Evolutionary conservation across 106 monocot genomes (phyloP), one percentile per base, ranked within the genome.

Genomic region (Dioscorea dumetorum): DNA sequence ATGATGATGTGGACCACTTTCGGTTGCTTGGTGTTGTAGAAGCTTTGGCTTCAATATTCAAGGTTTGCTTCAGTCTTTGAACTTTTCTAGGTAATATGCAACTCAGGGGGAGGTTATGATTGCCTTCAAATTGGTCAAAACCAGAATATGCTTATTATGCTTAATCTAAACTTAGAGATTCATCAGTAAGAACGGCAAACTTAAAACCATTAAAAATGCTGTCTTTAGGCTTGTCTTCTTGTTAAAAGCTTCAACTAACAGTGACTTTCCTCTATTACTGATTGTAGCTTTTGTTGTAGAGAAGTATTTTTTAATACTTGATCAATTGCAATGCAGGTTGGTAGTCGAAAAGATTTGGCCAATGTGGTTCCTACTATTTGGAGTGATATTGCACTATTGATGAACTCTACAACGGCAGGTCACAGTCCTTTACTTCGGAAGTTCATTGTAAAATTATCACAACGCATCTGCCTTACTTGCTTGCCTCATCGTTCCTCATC

Each of bases 21-120:
- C 85, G 71, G 61, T 80, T 91, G 41, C 82, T 93, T 80, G 97
- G 97, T 68, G 72, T 83, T 65, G 68, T 93, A 50, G 92, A 99
- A 82, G 92, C 92, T 66, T 61, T 99, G 64, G 77, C 92, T 50
- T 89, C 89, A 32, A 83, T 87, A 75, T 99, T 93, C 81, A 99
- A 90, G 92, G 97, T 99, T 52, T 28, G 67, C 22, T 23, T 59
- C 22, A 12, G 59, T 1, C 5, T 59, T 22, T 3, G 41, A 41
- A 41, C 41, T 41, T 10, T 41, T 41, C 41, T 6, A 41, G 1
- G 6, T 41, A 41, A 41, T 6, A 8, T 6, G 6, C 5, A 41
- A 8, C 10, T 41, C 0, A 8, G 41, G 9, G 6, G 0, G 41
- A 6, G 1, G 41, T 41, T n/a, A 6, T 41, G 41, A 0, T 41